Conservation (phyloP, 202 grass and related monocot species). For the Musa balbisiana region DNA sequence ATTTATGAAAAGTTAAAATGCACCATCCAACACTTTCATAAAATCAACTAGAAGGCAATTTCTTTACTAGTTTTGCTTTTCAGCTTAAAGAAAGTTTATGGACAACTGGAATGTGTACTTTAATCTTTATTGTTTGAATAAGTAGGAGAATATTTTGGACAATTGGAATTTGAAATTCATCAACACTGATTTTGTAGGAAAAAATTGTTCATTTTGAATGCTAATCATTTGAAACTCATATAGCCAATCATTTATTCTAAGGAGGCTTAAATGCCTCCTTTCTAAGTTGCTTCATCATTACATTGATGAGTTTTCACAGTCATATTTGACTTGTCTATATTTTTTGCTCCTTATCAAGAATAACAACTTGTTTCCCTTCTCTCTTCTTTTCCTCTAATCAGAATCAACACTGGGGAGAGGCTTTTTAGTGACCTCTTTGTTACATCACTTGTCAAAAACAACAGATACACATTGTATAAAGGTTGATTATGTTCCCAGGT, state of each 20-base stretch:
- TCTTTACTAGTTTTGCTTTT: too few species aligned
- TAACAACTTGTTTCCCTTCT: not conserved
- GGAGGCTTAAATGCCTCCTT: too few species aligned
- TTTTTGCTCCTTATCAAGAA: not conserved
- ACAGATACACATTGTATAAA: not conserved
- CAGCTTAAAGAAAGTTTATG: too few species aligned
- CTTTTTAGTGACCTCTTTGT: not conserved
- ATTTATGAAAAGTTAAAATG: too few species aligned
- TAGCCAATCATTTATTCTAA: not conserved
- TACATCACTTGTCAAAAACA: not conserved
- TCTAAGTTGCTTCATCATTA: not conserved
- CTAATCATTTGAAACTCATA: not conserved
- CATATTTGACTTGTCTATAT: not conserved
- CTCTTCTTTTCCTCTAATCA: not conserved
- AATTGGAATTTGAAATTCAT: too few species aligned
- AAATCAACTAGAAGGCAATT: too few species aligned
- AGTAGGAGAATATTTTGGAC: too few species aligned
- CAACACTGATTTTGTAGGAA: too few species aligned
- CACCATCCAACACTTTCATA: too few species aligned
- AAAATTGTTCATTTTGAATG: not conserved
- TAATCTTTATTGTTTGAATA: too few species aligned
- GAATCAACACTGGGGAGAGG: not conserved
- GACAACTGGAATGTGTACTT: too few species aligned
- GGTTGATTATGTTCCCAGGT: slow-evolving; percentile 5
- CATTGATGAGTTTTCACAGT: not conserved